phyloP scores from a whole-genome alignment of 257 asterid genomes.

The Jacaranda copaia region DNA sequence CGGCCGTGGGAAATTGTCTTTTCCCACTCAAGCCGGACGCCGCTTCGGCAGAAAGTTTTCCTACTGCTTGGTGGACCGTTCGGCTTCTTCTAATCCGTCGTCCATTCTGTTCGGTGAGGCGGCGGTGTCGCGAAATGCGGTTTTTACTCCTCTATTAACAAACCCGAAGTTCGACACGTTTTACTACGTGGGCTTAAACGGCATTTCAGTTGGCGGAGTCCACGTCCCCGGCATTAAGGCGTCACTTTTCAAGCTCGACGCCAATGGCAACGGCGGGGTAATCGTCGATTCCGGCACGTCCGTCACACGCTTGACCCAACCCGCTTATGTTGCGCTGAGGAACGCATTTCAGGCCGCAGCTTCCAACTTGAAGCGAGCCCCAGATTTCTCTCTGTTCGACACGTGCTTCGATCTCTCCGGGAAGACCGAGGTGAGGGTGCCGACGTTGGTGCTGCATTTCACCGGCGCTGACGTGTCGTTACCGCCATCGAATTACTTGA shows the following conservation, averaged over 20 bases:
- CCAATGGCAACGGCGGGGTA: constrained; percentile 79
- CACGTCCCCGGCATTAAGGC: constrained; percentile 61
- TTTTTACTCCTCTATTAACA: constrained; percentile 67
- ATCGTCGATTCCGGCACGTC: constrained; percentile 92
- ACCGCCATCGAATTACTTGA: constrained; percentile 86
- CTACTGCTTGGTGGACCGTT: constrained; percentile 81
- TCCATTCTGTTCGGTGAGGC: constrained; percentile 68
- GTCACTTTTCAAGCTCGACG: constrained; percentile 66
- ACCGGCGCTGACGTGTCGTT: constrained; percentile 81
- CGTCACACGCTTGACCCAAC: constrained; percentile 77
- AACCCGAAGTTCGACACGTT: constrained; percentile 81
- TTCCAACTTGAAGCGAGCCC: constrained; percentile 49
- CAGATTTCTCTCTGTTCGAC: constrained; percentile 79
- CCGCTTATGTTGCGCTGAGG: constrained; percentile 72
- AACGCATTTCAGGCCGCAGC: constrained; percentile 75
- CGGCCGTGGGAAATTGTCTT: constrained; percentile 76
- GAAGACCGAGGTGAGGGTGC: constrained; percentile 83
- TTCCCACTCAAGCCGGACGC: constrained; percentile 71
- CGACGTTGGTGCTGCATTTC: constrained; percentile 85
- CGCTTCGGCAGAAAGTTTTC: constrained; percentile 75
- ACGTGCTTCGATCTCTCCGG: constrained; percentile 89
- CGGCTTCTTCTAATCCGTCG: constrained; percentile 70
- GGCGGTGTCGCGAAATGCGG: constrained; percentile 62
- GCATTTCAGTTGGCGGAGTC: constrained; percentile 82
- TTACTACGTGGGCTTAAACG: constrained; percentile 71